These are phyloP conservation scores for Ceratocystis destructans DNA, from an alignment of 2,329 filamentous ascomycete species.

Conservation along the genomic window DNA sequence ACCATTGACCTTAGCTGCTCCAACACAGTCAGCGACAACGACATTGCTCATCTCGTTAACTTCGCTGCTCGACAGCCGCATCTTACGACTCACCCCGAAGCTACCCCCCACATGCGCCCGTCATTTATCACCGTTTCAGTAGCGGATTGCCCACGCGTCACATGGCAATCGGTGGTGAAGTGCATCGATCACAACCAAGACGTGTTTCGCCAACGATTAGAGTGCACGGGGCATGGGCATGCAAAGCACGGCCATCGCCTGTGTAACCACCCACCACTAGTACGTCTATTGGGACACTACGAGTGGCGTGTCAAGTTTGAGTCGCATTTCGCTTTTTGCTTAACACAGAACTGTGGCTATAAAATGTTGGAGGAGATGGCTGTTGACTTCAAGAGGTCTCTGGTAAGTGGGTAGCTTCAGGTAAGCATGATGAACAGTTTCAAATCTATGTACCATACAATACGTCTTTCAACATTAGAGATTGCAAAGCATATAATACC, in stretches of 20 bases:
- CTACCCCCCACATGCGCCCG: background rate
- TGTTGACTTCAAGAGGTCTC: background rate
- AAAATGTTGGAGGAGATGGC: background rate
- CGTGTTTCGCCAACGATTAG: background rate
- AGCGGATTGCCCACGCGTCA: background rate
- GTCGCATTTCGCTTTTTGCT: background rate
- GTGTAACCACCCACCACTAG: background rate
- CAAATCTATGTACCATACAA: no score
- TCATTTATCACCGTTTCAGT: background rate
- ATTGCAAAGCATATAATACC: background rate
- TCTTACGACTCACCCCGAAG: background rate
- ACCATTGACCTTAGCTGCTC: background rate
- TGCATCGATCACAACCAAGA: slow-evolving; percentile 4
- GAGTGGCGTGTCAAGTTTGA: slow-evolving; percentile 5
- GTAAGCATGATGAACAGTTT: background rate
- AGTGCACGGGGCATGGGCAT: background rate
- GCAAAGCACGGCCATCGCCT: background rate
- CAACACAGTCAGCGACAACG: background rate
- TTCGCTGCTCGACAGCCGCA: background rate
- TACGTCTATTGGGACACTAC: background rate
- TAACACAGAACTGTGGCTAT: background rate
- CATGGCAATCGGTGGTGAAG: background rate
- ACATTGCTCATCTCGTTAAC: background rate
- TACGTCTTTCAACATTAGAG: no score
- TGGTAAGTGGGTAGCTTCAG: background rate